Evolutionary conservation across 2,329 filamentous ascomycete genomes (phyloP), one percentile per base, ranked within the genome.

Genomic region (Pseudogymnoascus sp.): DNA sequence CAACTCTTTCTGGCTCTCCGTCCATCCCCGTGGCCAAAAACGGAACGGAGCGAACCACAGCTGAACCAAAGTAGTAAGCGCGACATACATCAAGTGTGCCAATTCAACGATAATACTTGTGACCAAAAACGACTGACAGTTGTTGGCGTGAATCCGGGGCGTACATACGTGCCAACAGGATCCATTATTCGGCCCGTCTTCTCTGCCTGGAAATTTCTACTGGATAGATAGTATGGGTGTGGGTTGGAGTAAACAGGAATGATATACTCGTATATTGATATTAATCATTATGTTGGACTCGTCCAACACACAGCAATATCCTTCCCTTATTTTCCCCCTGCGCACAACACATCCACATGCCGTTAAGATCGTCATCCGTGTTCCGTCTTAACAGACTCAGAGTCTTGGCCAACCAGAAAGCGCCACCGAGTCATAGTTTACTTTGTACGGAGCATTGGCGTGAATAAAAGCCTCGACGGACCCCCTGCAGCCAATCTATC

Each of bases 351-450:
- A 19, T 33, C 26, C 28, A 56, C 28, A 56, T 56, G 5, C 10
- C 26, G 50, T 8, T 33, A 53, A 53, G 50, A 56, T 56, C 50
- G 19, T 33, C 50, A 56, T 33, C 28, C 10, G n/a, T 56, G 50
- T 56, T 56, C 50, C 50, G 50, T 56, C 28, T 56, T 56, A 56
- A 56, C 50, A 12, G 26, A 56, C 26, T 12, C 26, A 19, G 4
- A 56, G 46, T 31, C 46, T 56, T 56, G 46, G 26, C 46, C n/a
- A 56, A 31, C 46, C n/a, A 33, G 8, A 56, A 56, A 56, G n/a
- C 46, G 46, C 46, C 46, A 56, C 26, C 46, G 43, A 16, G 43
- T 28, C 43, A 28, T 50, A 33, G 46, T 56, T 53, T 33, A 56
- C 46, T 56, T 19, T 56, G 26, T 11, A 11, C 26, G n/a, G 26